A percentile compares a stretch with the other conserved stretches of the same genome.
These are phyloP conservation scores for Cystofilobasidium ferigula DNA, from an alignment of 768 basidiomycete species.

Conservation along the genomic window DNA sequence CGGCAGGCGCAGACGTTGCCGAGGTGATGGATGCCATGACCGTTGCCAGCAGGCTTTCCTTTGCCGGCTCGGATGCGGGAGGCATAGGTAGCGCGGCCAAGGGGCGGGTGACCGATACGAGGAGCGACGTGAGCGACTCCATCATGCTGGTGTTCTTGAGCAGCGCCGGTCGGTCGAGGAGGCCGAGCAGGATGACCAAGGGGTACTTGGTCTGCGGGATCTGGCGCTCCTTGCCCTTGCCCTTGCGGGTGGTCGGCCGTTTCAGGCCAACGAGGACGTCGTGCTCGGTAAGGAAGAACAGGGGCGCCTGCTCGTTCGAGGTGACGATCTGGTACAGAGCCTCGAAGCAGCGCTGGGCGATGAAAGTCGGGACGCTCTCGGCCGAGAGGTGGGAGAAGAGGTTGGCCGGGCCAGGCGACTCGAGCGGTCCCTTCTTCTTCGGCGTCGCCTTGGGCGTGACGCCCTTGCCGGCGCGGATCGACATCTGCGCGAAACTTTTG, in stretches of 20 bases:
- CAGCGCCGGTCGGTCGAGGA: conserved; percentile 76
- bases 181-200: conserved; percentile 72
- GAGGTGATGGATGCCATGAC: conserved; percentile 8
- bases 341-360: conserved; percentile 89
- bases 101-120: conserved; percentile 80
- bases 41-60: conserved; percentile 22
- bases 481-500: conserved; percentile 85
- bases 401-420: conserved; percentile 41
- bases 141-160: conserved; percentile 80
- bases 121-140: conserved; percentile 77
- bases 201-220: conserved; percentile 67
- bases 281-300: conserved; percentile 94
- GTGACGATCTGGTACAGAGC: conserved; percentile 77
- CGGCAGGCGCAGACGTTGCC: background rate
- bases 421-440: conserved; percentile 40
- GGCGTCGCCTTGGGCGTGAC: conserved; percentile 57
- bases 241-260: conserved; percentile 56
- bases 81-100: conserved; percentile 47
- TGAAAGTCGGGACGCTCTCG: conserved; percentile 79
- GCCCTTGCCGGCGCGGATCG: conserved; percentile 48
- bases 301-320: conserved; percentile 67
- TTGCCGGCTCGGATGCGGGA: conserved; percentile 20
- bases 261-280: conserved; percentile 67
- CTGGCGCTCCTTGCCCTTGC: conserved; percentile 84
- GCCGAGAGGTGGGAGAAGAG: conserved; percentile 42